Evolutionary conservation across 805 yeast species (phyloP), one percentile per base, ranked within the genome.

Genomic region (Tetrapisispora nanseiensis): DNA sequence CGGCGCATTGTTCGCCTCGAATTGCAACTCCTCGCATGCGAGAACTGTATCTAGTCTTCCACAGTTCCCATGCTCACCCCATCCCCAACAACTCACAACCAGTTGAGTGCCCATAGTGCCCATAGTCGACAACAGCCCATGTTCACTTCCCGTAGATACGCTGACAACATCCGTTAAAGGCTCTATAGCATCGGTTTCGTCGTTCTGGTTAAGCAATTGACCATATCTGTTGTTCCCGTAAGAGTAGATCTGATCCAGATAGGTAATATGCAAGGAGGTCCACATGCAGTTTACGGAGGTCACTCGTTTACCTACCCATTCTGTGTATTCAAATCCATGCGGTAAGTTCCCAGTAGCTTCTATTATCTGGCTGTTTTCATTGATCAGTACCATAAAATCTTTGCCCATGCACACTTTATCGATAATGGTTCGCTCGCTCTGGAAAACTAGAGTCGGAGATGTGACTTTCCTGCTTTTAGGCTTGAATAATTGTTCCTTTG

Each of bases 51-150:
- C 10, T 29, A 15, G n/a, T 18, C 6, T 16, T 4, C 95, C 95
- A 63, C 97, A 90, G 57, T 90, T 90, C 0, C 98, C 98, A 61
- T 90, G 98, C 55, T 92, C 97, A 12, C 96, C 97, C 98, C 98
- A 90, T 0, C 98, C 98, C 97, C 97, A 92, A 2, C 89, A 72
- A 42, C 55, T 65, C 0, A 87, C 80, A 8, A 43, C n/a, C 10
- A 5, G n/a, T n/a, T n/a, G n/a, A n/a, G n/a, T n/a, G n/a, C n/a
- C n/a, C n/a, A n/a, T n/a, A n/a, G n/a, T n/a, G n/a, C n/a, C n/a
- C 39, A 31, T 60, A 51, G 30, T 34, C 45, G 2, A 55, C 10
- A 75, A 51, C 15, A 87, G 52, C 0, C 92, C 94, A 60, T 90
- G 98, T 56, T 90, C 97, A 59, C 95, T 85, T 0, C 98, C 98